Evolutionary conservation across 768 basidiomycete genomes (phyloP), one percentile per base, ranked within the genome.

Genomic region (Porpolomopsis calyptriformis): DNA sequence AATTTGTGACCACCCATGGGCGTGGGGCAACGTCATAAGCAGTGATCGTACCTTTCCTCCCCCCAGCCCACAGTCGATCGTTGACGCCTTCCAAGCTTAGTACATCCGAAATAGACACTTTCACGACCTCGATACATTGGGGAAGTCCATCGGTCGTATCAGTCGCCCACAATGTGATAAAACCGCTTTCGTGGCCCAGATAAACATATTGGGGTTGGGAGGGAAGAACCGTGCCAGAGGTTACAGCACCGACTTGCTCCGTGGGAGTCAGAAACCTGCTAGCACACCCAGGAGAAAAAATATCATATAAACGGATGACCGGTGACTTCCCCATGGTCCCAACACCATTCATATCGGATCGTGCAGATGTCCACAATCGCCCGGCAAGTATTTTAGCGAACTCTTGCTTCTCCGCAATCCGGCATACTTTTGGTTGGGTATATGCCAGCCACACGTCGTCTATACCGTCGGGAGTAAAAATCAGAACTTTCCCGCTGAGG

Each of bases 101-200:
- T 43, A 99, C 78, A 61, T 90, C 87, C 37, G 83, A 89, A 24
- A 74, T 67, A 4, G 83, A 78, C 40, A 96, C 78, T 64, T 85
- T 89, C 56, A 89, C 67, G 20, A 86, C 82, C 51, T 86, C 83
- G 11, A 77, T 55, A 57, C 87, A 94, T 6, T 58, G 59, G 1
- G 85, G 83, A 36, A 71, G 66, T 33, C 75, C 77, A 49, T 77
- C 80, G 2, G 63, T 65, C 0, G 72, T 70, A 2, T 68, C 66
- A 8, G 77, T 50, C 19, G 64, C 54, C 92, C 96, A 99, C n/a
- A 93, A 67, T 1, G 82, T 83, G 51, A 98, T 71, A 56, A 73
- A 81, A 0, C 94, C 94, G 34, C 85, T 91, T 61, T 98, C 93
- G 55, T 99, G 94, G 0, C 86, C 91, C 26, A 99, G 67, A 55